These are phyloP conservation scores for Synchytrium microbalum DNA, from an alignment of 371 early-diverging fungal genomes.

Conservation along the genomic window DNA sequence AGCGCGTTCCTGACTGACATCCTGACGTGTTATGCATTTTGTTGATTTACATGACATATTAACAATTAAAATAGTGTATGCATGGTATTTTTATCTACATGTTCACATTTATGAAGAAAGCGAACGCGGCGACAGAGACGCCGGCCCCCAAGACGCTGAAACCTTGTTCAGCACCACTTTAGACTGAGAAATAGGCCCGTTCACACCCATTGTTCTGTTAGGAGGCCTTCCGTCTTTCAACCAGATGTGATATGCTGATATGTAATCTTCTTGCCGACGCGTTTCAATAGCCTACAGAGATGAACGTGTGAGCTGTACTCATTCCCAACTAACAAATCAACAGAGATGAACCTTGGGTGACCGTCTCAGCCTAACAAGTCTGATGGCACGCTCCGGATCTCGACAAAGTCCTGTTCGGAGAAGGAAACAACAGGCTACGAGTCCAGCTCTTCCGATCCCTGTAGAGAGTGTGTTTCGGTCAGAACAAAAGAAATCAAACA, in stretches of 20 bases:
- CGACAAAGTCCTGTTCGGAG: constrained; percentile 45
- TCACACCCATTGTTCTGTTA: no score
- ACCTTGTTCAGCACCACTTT: no score
- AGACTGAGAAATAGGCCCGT: no score
- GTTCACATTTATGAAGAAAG: no score
- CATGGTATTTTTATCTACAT: no score
- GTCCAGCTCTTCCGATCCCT: constrained; percentile 72
- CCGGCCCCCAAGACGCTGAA: no score
- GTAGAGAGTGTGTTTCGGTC: background rate
- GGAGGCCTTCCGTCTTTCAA: background rate
- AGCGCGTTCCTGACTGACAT: no score
- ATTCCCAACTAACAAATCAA: constrained; percentile 2
- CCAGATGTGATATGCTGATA: constrained; percentile 11
- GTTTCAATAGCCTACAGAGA: constrained; percentile 65
- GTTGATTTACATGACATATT: no score
- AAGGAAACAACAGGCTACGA: constrained; percentile 69
- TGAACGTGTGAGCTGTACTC: background rate
- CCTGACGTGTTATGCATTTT: no score
- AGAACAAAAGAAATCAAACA: background rate
- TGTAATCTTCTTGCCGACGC: constrained; percentile 53
- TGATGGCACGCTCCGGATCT: constrained; percentile 46
- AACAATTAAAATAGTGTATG: no score
- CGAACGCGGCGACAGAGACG: no score
- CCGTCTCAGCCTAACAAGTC: constrained; percentile 44
- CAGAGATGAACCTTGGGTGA: constrained; percentile 1